These are phyloP conservation scores for Alternaria solani DNA, from an alignment of 2,329 filamentous ascomycete genomes.

Conservation along the genomic window DNA sequence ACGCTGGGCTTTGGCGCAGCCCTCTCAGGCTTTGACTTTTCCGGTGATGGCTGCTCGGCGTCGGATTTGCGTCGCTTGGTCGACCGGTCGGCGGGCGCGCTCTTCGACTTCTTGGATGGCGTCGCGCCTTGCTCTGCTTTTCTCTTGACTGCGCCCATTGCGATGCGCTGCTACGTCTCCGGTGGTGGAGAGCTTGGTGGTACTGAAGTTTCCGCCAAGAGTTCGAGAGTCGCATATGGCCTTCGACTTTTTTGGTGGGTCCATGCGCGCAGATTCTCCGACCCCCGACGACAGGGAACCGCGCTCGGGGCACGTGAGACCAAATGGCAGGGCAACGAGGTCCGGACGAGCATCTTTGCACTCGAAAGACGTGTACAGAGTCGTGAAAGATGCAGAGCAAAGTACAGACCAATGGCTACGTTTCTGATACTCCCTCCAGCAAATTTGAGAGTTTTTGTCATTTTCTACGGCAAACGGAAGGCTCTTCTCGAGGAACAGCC, in stretches of 20 bases:
- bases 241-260: conserved; percentile 20
- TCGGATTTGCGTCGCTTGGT: conserved; percentile 51
- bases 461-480: not conserved
- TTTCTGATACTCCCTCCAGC: no score
- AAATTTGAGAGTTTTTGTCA: not conserved
- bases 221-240: conserved; percentile 17
- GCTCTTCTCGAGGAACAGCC: not conserved
- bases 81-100: conserved; percentile 39
- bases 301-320: conserved; percentile 10
- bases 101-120: conserved; percentile 44
- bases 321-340: conserved; percentile 3
- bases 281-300: conserved; percentile 12
- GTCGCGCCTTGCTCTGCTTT: conserved; percentile 52
- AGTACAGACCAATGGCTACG: no score
- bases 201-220: conserved; percentile 30
- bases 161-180: conserved; percentile 10
- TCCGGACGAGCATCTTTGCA: not conserved
- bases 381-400: not conserved
- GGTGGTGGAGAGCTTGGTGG: conserved; percentile 7
- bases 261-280: conserved; percentile 18
- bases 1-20: conserved; percentile 52
- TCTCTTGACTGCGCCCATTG: conserved; percentile 57
- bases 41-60: conserved; percentile 35
- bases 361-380: not conserved
- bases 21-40: conserved; percentile 42